These are phyloP conservation scores for Hippophae rhamnoides DNA, from an alignment of 306 rosid species.

Conservation along the genomic window DNA sequence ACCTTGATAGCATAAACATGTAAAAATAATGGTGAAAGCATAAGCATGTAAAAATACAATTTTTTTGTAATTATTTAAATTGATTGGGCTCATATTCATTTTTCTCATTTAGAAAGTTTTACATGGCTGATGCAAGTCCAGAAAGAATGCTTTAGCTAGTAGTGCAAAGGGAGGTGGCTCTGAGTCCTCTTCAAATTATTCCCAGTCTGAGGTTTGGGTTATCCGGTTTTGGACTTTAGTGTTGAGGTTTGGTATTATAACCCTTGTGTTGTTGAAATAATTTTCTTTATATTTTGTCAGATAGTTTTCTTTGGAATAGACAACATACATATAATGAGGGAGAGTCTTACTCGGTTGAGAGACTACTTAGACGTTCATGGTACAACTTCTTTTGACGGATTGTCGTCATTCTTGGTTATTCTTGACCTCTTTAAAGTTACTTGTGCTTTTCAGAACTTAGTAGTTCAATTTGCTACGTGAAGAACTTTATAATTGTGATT, in stretches of 20 bases:
- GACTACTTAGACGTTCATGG: slow-evolving; percentile 90
- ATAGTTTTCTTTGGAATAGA: slow-evolving; percentile 90
- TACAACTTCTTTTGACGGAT: slow-evolving; percentile 81
- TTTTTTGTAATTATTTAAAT: background rate
- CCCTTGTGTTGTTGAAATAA: slow-evolving; percentile 1
- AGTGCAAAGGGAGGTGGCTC: slow-evolving; percentile 99
- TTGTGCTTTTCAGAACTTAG: slow-evolving; percentile 6
- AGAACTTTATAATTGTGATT: too few relatives aligned
- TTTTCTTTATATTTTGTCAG: slow-evolving; percentile 30
- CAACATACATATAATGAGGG: slow-evolving; percentile 96
- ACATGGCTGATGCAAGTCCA: slow-evolving; percentile 94
- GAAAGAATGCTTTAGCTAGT: slow-evolving; percentile 93
- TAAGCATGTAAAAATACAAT: too few relatives aligned
- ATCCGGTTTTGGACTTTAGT: slow-evolving; percentile 15
- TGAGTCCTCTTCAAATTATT: slow-evolving; percentile 87
- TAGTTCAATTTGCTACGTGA: background rate
- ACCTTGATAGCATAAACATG: too few relatives aligned
- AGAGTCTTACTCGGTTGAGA: slow-evolving; percentile 84
- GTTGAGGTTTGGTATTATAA: slow-evolving; percentile 2
- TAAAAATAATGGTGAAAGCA: too few relatives aligned
- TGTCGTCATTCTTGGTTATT: slow-evolving; percentile 94
- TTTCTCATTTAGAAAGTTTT: slow-evolving; percentile 55
- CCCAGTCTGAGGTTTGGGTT: slow-evolving; percentile 63
- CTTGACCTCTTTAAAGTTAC: slow-evolving; percentile 17
- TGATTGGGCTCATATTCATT: background rate